Conservation (phyloP, 1,139 yeast genomes). For the Hansenula lynferdii region DNA sequence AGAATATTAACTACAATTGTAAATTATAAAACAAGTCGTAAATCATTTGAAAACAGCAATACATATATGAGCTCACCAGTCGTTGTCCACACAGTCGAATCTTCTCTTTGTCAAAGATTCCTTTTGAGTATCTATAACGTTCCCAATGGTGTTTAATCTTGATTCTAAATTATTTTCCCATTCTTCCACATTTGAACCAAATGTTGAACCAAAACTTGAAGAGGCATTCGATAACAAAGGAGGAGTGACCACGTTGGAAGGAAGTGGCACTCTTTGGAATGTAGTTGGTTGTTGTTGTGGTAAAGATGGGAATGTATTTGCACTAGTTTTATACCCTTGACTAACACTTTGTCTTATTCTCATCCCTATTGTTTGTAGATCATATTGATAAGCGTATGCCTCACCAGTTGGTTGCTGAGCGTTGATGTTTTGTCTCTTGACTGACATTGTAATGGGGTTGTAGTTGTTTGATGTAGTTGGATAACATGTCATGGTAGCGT, state of each 20-base stretch:
- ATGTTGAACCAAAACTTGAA: no score
- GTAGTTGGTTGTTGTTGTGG: constrained; percentile 3
- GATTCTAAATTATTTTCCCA: constrained; percentile 43
- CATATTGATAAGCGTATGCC: constrained; percentile 22
- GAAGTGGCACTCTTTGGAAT: constrained; percentile 47
- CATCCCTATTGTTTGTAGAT: constrained; percentile 60
- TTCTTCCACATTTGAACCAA: constrained; percentile 40
- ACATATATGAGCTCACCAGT: no score
- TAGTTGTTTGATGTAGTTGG: no score
- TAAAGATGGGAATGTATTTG: constrained; percentile 5
- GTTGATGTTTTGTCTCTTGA: constrained; percentile 19
- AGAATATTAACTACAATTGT: no score
- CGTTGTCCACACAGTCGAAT: constrained; percentile 34
- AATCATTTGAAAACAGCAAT: no score
- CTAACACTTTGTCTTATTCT: constrained; percentile 63
- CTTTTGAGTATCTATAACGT: constrained; percentile 27
- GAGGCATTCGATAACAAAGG: constrained; percentile 19
- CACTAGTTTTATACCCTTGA: constrained; percentile 43
- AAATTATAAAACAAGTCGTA: no score
- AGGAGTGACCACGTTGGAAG: constrained; percentile 32
- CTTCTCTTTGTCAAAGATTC: constrained; percentile 37
- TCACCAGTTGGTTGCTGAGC: constrained; percentile 8
- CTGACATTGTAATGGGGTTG: constrained; percentile 16
- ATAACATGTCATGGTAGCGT: no score
- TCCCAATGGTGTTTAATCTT: constrained; percentile 32